Evolutionary conservation across 805 yeast genomes (phyloP).

Genomic region (Wickerhamomyces alni): DNA sequence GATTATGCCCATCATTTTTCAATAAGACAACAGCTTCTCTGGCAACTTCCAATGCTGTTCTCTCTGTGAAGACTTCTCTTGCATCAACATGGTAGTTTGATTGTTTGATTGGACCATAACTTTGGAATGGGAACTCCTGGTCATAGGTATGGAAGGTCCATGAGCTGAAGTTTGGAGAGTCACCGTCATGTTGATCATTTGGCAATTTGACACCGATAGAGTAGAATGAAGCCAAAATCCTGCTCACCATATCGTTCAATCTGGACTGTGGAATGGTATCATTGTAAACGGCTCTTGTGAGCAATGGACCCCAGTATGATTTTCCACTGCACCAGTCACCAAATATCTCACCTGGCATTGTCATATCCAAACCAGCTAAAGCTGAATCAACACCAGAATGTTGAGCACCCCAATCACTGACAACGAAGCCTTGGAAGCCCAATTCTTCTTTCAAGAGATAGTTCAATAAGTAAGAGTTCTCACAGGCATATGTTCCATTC

Average conservation of each 20-base stretch:
- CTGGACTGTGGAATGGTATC: constrained; percentile 47
- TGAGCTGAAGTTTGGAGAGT: constrained; percentile 48
- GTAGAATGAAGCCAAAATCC: constrained; percentile 54
- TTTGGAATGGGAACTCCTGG: constrained; percentile 47
- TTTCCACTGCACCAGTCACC: constrained; percentile 49
- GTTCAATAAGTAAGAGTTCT: constrained; percentile 50
- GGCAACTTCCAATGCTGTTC: constrained; percentile 47
- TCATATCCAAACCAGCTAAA: constrained; percentile 57
- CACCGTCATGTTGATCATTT: constrained; percentile 34
- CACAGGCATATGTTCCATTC: constrained; percentile 53
- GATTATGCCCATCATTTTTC: constrained; percentile 43
- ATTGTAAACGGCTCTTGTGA: constrained; percentile 50
- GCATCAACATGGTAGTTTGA: constrained; percentile 53
- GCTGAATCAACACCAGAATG: constrained; percentile 52
- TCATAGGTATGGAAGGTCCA: constrained; percentile 53
- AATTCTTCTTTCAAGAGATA: constrained; percentile 52
- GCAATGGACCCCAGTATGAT: constrained; percentile 51
- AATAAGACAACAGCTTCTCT: constrained; percentile 51
- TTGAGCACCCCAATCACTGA: constrained; percentile 64
- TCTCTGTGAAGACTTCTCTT: constrained; percentile 39
- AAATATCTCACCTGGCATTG: constrained; percentile 55
- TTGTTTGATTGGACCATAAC: constrained; percentile 46
- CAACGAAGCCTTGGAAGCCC: constrained; percentile 64
- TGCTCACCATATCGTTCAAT: constrained; percentile 55
- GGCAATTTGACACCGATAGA: constrained; percentile 32